Conservation (phyloP, 768 basidiomycete genomes). For the Mycena pura region DNA sequence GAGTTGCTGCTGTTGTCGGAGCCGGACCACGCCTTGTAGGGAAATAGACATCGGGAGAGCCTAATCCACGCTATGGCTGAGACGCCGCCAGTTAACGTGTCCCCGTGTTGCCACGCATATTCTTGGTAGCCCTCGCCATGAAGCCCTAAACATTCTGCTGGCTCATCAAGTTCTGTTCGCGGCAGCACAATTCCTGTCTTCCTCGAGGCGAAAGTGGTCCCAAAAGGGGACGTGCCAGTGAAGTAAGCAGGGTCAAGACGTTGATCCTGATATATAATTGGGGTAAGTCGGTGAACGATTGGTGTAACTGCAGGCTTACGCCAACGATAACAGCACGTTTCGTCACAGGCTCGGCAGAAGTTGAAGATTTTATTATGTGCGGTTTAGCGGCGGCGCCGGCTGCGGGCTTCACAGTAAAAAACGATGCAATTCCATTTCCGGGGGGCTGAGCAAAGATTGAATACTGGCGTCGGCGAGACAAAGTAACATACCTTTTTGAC, state of each 20-base stretch:
- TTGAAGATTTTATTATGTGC: too few relatives aligned
- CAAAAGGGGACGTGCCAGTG: not conserved
- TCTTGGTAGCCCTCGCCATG: constrained; percentile 1
- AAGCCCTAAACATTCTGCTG: not conserved
- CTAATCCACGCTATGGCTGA: not conserved
- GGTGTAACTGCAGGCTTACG: too few relatives aligned
- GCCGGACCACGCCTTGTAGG: not conserved
- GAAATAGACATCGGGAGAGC: not conserved
- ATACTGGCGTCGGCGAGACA: not conserved
- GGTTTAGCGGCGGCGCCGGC: too few relatives aligned
- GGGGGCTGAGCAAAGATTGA: not conserved
- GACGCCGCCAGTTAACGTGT: not conserved
- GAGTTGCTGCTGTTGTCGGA: not conserved
- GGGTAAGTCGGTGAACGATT: not conserved
- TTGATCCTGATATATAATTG: not conserved
- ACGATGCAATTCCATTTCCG: not conserved
- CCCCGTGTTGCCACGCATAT: not conserved
- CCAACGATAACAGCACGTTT: too few relatives aligned
- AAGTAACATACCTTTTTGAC: not conserved
- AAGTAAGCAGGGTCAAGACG: not conserved
- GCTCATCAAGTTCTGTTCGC: not conserved
- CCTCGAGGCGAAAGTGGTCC: not conserved
- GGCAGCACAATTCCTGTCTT: not conserved
- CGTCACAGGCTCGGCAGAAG: too few relatives aligned
- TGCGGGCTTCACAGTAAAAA: not conserved